phyloP scores from a whole-genome alignment of 2,329 filamentous ascomycete species.

The Fusarium siculi region DNA sequence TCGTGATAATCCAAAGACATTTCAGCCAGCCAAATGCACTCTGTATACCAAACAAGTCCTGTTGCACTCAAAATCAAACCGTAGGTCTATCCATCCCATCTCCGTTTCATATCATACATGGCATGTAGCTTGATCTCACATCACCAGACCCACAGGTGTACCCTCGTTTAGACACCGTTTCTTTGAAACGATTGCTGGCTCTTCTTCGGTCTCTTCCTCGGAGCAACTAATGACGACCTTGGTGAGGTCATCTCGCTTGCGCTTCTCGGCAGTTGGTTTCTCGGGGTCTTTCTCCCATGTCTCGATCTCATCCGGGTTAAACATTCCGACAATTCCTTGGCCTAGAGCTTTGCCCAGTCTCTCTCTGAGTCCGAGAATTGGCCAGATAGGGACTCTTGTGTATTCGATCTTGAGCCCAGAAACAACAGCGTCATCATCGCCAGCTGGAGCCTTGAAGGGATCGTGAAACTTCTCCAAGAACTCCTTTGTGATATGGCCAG shows the following conservation, averaged over 20 bases:
- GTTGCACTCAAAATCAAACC: constrained; percentile 18
- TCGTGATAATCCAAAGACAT: constrained; percentile 23
- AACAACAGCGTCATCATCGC: constrained; percentile 40
- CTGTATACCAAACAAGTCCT: constrained; percentile 14
- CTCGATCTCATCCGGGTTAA: constrained; percentile 55
- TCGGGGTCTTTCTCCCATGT: constrained; percentile 57
- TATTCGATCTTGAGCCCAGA: constrained; percentile 59
- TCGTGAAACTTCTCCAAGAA: constrained; percentile 63
- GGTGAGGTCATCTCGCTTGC: too few relatives aligned
- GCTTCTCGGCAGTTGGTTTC: constrained; percentile 45
- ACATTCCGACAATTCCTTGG: constrained; percentile 58
- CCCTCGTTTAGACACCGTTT: constrained; percentile 48
- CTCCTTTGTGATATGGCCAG: constrained; percentile 57
- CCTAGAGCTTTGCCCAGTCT: constrained; percentile 65
- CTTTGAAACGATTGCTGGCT: constrained; percentile 48
- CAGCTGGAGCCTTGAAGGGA: constrained; percentile 54
- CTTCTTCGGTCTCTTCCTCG: constrained; percentile 51
- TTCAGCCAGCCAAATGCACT: constrained; percentile 12
- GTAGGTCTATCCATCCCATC: constrained; percentile 9
- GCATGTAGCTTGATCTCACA: constrained; percentile 28
- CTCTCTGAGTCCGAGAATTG: constrained; percentile 65
- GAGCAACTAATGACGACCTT: constrained; percentile 55
- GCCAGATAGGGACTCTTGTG: constrained; percentile 63
- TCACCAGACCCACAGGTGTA: constrained; percentile 46
- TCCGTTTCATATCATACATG: constrained; percentile 2